Conservation (phyloP, 2,329 filamentous ascomycete genomes). For the Alternaria alternata region DNA sequence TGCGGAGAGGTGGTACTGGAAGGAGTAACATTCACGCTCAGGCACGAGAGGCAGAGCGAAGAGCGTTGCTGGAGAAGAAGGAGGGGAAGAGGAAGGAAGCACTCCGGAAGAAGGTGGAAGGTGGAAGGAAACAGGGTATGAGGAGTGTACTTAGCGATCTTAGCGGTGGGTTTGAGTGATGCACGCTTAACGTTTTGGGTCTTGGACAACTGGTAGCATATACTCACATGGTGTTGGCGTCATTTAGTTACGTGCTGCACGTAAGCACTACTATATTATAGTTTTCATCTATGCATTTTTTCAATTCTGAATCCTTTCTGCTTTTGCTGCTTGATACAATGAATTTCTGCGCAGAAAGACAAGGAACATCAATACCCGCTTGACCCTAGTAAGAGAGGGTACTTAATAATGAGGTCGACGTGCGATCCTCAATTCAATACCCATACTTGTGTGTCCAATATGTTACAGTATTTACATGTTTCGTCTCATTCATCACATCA, state of each 20-base stretch:
- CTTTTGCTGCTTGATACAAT: not conserved
- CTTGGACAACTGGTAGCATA: not conserved
- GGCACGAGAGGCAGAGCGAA: conserved; percentile 65
- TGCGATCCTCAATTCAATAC: not conserved
- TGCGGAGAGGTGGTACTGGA: conserved; percentile 62
- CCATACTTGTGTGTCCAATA: not conserved
- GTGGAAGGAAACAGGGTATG: conserved; percentile 33
- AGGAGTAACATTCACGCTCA: conserved; percentile 68
- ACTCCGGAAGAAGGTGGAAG: conserved; percentile 54
- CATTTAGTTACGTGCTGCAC: not conserved
- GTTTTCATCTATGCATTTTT: not conserved
- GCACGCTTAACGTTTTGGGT: not conserved
- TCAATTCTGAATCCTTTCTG: too few relatives aligned
- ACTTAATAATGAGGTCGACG: not conserved
- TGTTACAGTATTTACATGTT: conserved; percentile 10
- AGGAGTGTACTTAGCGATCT: conserved; percentile 46
- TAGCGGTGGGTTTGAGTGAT: conserved; percentile 49
- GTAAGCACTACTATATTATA: not conserved
- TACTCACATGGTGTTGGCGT: not conserved
- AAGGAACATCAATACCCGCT: too few relatives aligned
- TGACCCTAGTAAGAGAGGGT: not conserved
- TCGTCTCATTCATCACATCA: not conserved
- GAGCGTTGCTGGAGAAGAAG: conserved; percentile 59
- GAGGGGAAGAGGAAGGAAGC: conserved; percentile 60
- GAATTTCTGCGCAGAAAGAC: too few relatives aligned